These are phyloP conservation scores for Wickerhamomyces alni DNA, from an alignment of 805 yeast genomes.

Conservation along the genomic window DNA sequence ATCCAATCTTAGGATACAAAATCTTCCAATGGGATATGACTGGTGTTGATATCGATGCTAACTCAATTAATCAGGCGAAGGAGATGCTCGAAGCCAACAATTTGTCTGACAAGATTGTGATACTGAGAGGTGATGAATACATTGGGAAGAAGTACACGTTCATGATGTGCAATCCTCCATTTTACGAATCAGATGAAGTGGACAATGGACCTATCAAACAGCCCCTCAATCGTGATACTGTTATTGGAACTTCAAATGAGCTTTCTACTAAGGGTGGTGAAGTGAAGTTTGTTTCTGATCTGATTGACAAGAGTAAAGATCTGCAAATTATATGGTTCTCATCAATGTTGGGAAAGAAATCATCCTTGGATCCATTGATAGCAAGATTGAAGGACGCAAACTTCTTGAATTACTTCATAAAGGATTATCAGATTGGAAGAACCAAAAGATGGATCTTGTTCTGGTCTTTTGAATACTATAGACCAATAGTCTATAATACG, in stretches of 20 bases:
- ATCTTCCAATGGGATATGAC: slow-evolving; percentile 23
- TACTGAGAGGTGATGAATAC: slow-evolving; percentile 13
- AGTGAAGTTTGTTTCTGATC: slow-evolving; percentile 27
- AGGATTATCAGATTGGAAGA: slow-evolving; percentile 16
- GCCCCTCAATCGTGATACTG: slow-evolving; percentile 14
- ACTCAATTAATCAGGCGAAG: slow-evolving; percentile 26
- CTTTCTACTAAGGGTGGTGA: slow-evolving; percentile 44
- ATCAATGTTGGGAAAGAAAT: slow-evolving; percentile 30
- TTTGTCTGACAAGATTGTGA: slow-evolving; percentile 5
- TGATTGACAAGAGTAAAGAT: slow-evolving; percentile 28
- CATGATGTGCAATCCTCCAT: slow-evolving; percentile 50
- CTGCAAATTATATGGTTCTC: slow-evolving; percentile 32
- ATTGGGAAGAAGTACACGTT: slow-evolving; percentile 18
- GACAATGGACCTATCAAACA: slow-evolving; percentile 21
- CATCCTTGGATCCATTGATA: slow-evolving; percentile 10
- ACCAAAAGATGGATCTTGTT: slow-evolving; percentile 22
- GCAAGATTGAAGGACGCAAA: not conserved
- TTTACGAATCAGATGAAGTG: slow-evolving; percentile 31
- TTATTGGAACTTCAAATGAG: slow-evolving; percentile 31
- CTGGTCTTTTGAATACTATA: slow-evolving; percentile 15
- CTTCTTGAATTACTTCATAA: slow-evolving; percentile 12
- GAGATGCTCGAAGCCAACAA: slow-evolving; percentile 24
- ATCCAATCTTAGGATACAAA: slow-evolving; percentile 34
- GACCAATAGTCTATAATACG: slow-evolving; percentile 9
- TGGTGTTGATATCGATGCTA: slow-evolving; percentile 38